Evolutionary conservation across 768 basidiomycete genomes (phyloP).

Genomic region (Calocera cornea): DNA sequence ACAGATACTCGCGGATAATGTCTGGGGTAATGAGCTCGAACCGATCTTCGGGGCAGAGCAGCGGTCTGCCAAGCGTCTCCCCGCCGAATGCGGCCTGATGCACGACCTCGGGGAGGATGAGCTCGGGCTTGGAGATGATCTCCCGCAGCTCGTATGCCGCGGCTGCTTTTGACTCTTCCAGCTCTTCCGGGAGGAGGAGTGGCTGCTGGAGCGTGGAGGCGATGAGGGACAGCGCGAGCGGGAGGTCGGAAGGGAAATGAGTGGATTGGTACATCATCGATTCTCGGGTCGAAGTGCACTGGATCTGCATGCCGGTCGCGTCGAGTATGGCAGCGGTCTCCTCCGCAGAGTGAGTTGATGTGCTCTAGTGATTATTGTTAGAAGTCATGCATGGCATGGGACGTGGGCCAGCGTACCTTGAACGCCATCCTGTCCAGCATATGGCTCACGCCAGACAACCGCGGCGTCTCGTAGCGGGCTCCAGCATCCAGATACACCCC

Average conservation of each 20-base stretch:
- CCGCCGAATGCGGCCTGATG: slow-evolving; percentile 73
- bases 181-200: slow-evolving; percentile 58
- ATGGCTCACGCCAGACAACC: slow-evolving; percentile 72
- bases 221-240: slow-evolving; percentile 72
- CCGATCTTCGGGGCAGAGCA: slow-evolving; percentile 77
- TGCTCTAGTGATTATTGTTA: slow-evolving; percentile 40
- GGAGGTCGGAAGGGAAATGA: slow-evolving; percentile 72
- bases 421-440: slow-evolving; percentile 92
- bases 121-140: slow-evolving; percentile 75
- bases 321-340: slow-evolving; percentile 74
- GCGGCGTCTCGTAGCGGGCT: slow-evolving; percentile 66
- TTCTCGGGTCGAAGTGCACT: slow-evolving; percentile 82
- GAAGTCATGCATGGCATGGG: neutral
- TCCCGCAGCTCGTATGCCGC: slow-evolving; percentile 86
- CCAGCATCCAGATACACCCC: slow-evolving; percentile 93
- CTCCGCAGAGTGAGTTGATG: slow-evolving; percentile 50
- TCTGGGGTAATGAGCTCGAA: slow-evolving; percentile 51
- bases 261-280: slow-evolving; percentile 97
- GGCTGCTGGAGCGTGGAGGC: slow-evolving; percentile 81
- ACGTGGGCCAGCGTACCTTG: slow-evolving; percentile 45
- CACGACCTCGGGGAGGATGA: slow-evolving; percentile 80
- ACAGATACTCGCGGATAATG: slow-evolving; percentile 49
- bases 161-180: slow-evolving; percentile 71
- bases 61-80: slow-evolving; percentile 73
- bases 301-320: slow-evolving; percentile 77